Conservation (phyloP, 345 rosid species). For the Orychophragmus violaceus region DNA sequence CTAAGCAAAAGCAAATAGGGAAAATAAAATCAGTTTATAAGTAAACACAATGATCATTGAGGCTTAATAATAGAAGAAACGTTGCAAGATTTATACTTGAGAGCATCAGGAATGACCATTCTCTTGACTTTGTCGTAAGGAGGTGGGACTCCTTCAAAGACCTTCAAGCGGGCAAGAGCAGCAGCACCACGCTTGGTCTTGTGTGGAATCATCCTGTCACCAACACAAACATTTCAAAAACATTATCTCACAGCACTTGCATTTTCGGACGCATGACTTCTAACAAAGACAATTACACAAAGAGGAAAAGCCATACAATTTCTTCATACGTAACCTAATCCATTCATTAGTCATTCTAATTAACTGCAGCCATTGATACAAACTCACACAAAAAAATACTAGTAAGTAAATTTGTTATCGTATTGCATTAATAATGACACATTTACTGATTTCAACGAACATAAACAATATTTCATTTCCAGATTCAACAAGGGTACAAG, state of each 20-base stretch:
- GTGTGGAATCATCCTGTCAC: conserved; percentile 69
- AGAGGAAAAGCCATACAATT: not conserved
- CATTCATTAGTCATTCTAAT: no score
- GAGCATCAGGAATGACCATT: conserved; percentile 92
- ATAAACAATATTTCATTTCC: no score
- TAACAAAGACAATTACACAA: not conserved
- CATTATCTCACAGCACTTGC: not conserved
- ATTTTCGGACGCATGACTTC: not conserved
- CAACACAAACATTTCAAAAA: not conserved
- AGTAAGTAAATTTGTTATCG: no score
- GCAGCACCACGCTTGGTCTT: conserved; percentile 87
- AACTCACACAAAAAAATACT: no score
- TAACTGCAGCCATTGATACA: not conserved
- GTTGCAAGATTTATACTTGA: conserved; percentile 38
- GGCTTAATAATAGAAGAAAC: not conserved
- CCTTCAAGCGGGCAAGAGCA: conserved; percentile 74
- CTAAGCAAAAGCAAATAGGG: conserved; percentile 23
- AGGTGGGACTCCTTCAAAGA: conserved; percentile 70
- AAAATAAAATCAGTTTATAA: not conserved
- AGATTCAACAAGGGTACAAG: no score
- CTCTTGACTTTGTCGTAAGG: conserved; percentile 80
- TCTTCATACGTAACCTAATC: not conserved
- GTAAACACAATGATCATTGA: not conserved
- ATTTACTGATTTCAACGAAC: not conserved
- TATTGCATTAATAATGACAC: no score